These are phyloP conservation scores for Leccinum subrobustum DNA, from an alignment of 1,284 basidiomycete species.

Conservation along the genomic window DNA sequence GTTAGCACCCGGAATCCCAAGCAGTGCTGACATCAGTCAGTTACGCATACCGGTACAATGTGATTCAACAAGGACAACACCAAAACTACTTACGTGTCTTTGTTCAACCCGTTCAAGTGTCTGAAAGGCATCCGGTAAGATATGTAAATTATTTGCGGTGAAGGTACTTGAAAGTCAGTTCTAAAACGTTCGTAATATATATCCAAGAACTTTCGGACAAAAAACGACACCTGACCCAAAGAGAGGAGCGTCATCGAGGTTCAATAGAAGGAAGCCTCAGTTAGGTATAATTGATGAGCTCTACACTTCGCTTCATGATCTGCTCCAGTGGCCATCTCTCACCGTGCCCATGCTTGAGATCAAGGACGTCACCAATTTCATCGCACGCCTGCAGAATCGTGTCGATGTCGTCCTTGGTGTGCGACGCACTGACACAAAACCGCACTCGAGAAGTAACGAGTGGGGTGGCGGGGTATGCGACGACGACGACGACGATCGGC, in stretches of 20 bases:
- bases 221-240: constrained; percentile 3
- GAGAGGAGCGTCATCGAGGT: constrained; percentile 1
- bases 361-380: constrained; percentile 87
- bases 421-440: constrained; percentile 93
- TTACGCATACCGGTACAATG: neutral
- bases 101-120: neutral
- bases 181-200: constrained; percentile 18
- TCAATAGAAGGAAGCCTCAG: neutral
- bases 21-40: neutral
- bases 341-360: constrained; percentile 76
- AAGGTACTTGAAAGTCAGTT: constrained; percentile 18
- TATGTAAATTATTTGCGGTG: constrained; percentile 29
- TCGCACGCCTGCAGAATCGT: constrained; percentile 84
- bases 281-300: constrained; percentile 57
- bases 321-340: constrained; percentile 85
- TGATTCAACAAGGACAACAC: neutral
- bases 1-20: neutral
- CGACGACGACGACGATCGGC: constrained; percentile 87
- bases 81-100: neutral
- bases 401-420: constrained; percentile 98
- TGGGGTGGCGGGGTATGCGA: constrained; percentile 91
- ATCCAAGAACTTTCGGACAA: constrained; percentile 22
- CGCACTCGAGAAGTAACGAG: constrained; percentile 88
- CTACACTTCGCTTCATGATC: constrained; percentile 73
- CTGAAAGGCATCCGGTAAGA: constrained; percentile 18